These are phyloP conservation scores for Bretziella fagacearum DNA, from an alignment of 2,329 filamentous ascomycete species.

Conservation along the genomic window DNA sequence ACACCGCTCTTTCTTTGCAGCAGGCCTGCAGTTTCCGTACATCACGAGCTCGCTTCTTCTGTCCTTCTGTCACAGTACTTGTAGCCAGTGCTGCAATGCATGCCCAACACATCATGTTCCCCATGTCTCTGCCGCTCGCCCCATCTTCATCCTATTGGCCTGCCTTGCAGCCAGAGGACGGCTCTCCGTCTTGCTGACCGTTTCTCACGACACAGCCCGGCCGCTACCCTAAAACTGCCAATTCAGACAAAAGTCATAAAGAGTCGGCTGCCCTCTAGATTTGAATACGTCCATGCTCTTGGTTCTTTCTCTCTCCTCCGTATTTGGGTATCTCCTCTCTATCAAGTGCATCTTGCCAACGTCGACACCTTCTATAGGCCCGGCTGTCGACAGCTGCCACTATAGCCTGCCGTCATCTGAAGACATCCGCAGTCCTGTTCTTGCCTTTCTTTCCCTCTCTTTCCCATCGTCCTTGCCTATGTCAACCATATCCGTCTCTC, in stretches of 20 bases:
- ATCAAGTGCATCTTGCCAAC: neutral
- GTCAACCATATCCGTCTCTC: too few relatives aligned
- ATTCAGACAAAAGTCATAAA: neutral
- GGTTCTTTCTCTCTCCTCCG: neutral
- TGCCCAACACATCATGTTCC: constrained; percentile 10
- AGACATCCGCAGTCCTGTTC: too few relatives aligned
- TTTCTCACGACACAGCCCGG: neutral
- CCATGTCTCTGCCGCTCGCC: neutral
- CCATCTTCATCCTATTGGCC: neutral
- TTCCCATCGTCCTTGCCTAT: too few relatives aligned
- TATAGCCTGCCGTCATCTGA: too few relatives aligned
- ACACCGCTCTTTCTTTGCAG: neutral
- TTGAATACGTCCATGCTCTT: neutral
- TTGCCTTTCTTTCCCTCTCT: too few relatives aligned
- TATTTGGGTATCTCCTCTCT: neutral
- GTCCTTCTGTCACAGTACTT: constrained; percentile 7
- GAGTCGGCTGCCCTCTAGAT: neutral
- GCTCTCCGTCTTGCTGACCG: neutral
- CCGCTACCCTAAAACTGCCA: neutral
- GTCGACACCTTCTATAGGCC: neutral
- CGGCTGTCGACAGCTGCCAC: too few relatives aligned
- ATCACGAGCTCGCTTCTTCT: neutral
- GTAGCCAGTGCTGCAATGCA: constrained; percentile 11
- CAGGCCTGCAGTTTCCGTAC: neutral
- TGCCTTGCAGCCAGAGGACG: neutral